Conservation (phyloP, 1,284 basidiomycete genomes). For the Ceratorhiza oryzae-sativae region DNA sequence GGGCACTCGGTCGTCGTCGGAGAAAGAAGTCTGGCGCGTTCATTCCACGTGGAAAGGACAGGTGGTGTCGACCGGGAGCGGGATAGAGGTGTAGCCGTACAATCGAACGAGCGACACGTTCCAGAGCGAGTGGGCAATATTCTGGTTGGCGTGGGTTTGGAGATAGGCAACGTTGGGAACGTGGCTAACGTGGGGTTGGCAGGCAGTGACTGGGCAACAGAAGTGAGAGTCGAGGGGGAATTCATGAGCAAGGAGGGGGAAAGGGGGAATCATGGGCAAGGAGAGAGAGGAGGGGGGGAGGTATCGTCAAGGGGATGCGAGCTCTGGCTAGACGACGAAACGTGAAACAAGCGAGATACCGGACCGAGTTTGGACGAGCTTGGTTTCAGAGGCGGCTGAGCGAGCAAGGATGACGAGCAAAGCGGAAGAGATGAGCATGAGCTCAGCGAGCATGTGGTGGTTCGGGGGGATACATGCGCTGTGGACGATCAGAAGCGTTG, state of each 20-base stretch:
- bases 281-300: neutral
- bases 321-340: neutral
- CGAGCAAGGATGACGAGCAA: neutral
- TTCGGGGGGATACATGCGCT: conserved; percentile 2
- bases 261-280: neutral
- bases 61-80: neutral
- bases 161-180: neutral
- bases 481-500: neutral
- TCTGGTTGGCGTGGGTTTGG: neutral
- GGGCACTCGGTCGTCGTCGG: neutral
- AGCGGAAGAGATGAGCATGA: neutral
- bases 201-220: neutral
- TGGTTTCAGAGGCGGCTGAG: neutral
- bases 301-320: conserved; percentile 2
- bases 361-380: conserved; percentile 10
- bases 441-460: conserved; percentile 10
- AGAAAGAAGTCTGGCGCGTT: neutral
- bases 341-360: conserved; percentile 12
- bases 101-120: neutral
- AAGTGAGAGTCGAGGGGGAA: neutral
- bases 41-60: neutral
- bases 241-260: neutral
- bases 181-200: neutral
- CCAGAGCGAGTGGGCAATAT: neutral
- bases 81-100: neutral